Evolutionary conservation across 1,139 yeast genomes (phyloP).

Genomic region (Debaryomyces sp.): DNA sequence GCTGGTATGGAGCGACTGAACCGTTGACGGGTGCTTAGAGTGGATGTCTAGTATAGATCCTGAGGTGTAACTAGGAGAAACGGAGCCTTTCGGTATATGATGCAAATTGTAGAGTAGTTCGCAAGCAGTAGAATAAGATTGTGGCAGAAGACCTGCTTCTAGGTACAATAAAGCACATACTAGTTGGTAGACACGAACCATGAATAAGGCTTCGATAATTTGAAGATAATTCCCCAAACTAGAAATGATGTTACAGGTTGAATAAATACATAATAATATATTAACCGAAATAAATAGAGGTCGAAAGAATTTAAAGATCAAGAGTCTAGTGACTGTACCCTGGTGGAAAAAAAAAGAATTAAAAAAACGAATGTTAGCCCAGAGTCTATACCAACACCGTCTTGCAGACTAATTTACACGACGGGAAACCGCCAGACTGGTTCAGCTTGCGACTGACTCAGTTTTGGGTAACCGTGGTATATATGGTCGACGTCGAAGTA

Average conservation of each 20-base stretch:
- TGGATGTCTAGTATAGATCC: not conserved
- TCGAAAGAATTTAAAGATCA: not conserved
- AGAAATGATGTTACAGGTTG: not conserved
- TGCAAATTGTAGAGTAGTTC: no score
- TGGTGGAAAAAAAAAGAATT: not conserved
- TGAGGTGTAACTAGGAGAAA: no score
- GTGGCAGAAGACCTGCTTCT: no score
- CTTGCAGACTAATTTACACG: not conserved
- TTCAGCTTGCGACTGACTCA: not conserved
- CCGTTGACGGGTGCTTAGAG: not conserved
- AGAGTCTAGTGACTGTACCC: constrained; percentile 1
- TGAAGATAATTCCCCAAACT: not conserved
- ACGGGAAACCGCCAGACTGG: not conserved
- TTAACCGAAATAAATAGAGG: not conserved
- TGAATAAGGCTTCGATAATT: not conserved
- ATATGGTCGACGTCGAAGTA: constrained; percentile 42
- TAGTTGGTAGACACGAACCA: not conserved
- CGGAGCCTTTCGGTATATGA: no score
- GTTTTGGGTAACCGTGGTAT: constrained; percentile 37
- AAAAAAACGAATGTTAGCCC: not conserved
- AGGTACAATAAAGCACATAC: no score
- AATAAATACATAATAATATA: not conserved
- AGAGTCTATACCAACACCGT: not conserved
- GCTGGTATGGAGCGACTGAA: not conserved
- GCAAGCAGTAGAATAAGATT: no score